phyloP scores from a whole-genome alignment of 1,284 basidiomycete genomes.

The Singerocomus inundabilis region DNA sequence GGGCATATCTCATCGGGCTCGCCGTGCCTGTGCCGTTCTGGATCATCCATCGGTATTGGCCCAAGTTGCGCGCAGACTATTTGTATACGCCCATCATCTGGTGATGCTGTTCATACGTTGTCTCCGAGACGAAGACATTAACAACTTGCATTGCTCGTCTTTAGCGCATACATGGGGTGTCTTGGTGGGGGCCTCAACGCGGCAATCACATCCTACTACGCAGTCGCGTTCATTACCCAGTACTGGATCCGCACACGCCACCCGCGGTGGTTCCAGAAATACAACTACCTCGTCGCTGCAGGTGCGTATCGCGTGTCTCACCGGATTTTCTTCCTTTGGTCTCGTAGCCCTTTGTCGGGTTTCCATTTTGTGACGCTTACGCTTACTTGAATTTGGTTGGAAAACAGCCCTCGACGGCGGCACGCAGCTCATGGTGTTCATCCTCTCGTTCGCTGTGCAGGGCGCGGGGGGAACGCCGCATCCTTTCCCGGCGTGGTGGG shows the following conservation, averaged over 20 bases:
- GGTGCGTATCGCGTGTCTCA: no score
- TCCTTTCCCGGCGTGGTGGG: conserved; percentile 62
- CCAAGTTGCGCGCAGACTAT: conserved; percentile 42
- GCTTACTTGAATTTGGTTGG: no score
- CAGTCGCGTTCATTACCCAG: conserved; percentile 54
- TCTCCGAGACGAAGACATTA: no score
- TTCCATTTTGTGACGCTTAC: no score
- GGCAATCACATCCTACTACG: conserved; percentile 39
- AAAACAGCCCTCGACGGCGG: conserved; percentile 56
- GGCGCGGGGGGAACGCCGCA: conserved; percentile 58
- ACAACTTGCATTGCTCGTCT: no score
- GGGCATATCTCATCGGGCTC: conserved; percentile 55
- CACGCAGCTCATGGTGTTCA: conserved; percentile 67
- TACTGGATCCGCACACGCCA: conserved; percentile 55
- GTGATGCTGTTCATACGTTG: conserved; percentile 27
- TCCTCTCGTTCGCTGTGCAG: conserved; percentile 70
- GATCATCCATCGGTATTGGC: conserved; percentile 45
- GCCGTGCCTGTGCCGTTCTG: conserved; percentile 57
- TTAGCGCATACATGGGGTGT: conserved; percentile 36
- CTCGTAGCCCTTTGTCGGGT: background rate
- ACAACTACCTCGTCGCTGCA: conserved; percentile 47
- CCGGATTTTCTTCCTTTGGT: no score
- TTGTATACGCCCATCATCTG: conserved; percentile 45
- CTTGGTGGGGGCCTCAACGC: conserved; percentile 50
- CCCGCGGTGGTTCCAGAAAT: conserved; percentile 54